A percentile compares a stretch with the other conserved stretches of the same genome.
Conservation (phyloP, 2,329 filamentous ascomycete genomes). For the Lojkania enalia region DNA sequence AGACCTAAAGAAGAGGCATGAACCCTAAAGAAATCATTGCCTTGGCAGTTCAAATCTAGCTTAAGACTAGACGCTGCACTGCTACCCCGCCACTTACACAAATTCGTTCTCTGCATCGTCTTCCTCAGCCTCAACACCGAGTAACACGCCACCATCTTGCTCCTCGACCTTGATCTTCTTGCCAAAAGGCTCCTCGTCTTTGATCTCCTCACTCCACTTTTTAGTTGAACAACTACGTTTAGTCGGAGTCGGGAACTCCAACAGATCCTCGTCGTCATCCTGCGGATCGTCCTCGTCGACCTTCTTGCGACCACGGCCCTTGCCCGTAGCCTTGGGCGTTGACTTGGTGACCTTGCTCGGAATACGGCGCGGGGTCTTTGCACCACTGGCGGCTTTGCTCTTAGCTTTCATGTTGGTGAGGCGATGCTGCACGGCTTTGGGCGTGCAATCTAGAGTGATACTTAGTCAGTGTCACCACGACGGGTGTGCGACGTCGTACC, state of each 20-base stretch:
- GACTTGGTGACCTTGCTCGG: neutral
- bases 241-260: neutral
- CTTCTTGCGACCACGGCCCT: neutral
- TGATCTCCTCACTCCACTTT: neutral
- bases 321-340: neutral
- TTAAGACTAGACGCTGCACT: too few species aligned
- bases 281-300: neutral
- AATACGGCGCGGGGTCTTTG: neutral
- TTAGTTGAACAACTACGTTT: neutral
- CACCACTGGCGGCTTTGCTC: constrained; percentile 5
- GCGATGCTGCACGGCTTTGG: constrained; percentile 33
- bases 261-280: neutral
- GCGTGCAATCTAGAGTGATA: constrained; percentile 23
- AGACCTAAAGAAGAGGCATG: too few species aligned
- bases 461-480: neutral
- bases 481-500: constrained; percentile 10
- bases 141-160: neutral
- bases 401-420: constrained; percentile 23
- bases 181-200: neutral
- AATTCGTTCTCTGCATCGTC: too few species aligned
- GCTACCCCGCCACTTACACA: too few species aligned
- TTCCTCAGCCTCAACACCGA: neutral
- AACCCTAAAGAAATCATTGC: too few species aligned
- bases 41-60: too few species aligned
- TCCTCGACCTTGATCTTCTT: constrained; percentile 9